Evolutionary conservation across 2,329 filamentous ascomycete species (phyloP), one percentile per base, ranked within the genome.

Genomic region (Penicillium brasilianum): DNA sequence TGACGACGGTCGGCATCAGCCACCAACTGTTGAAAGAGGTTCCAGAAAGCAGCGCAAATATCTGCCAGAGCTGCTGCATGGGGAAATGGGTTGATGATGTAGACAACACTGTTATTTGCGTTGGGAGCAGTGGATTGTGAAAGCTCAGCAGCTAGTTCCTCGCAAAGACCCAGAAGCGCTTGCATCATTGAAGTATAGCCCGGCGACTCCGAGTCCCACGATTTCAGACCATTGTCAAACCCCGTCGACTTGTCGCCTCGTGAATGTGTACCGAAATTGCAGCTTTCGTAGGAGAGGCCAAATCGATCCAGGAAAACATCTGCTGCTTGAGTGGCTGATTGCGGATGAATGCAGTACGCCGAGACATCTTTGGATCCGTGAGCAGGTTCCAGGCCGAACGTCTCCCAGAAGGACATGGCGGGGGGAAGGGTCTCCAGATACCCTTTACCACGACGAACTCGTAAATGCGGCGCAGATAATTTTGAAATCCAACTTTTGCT

Each of bases 341-440:
- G 76, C 2, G 86, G 85, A 65, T 84, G 83, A 10, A 89, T 76
- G 65, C 84, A 85, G 68, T 85, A 86, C 0, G 82, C 78, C 22
- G 82, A 80, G n/a, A 88, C 73, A 67, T 88, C 80, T 69, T 88
- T 88, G 1, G 79, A 61, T 1, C 84, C 83, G 68, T 80, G 82
- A 41, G 80, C 79, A 36, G 87, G 87, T 43, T 83, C 82, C 10
- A 89, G 75, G 18, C 84, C 84, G 43, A 88, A 81, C 1, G 84
- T 80, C 64, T 88, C 85, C 87, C 87, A 88, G 66, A 88, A 88
- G 2, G 79, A 75, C 52, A 87, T 70, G 4, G 85, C 83, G 9
- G 85, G 78, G 3, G 85, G 83, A 14, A 87, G 76, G 53, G 86
- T 75, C 63, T 87, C 85, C 71, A 86, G 80, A 8, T 76, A 78